phyloP scores from a whole-genome alignment of 2,329 filamentous ascomycete species.

The Fusarium sulawesiense region DNA sequence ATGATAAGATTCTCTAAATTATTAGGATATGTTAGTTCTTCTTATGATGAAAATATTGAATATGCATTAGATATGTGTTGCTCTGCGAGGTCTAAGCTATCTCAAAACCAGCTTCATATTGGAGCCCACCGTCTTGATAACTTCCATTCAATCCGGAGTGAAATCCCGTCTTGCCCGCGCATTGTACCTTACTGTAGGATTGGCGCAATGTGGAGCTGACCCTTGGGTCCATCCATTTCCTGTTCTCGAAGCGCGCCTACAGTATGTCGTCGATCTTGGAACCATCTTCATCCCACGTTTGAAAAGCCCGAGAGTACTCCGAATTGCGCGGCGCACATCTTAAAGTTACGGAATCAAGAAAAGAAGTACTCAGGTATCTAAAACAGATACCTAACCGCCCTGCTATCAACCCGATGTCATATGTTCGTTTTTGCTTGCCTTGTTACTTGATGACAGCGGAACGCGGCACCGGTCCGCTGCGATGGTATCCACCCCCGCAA shows the following conservation, averaged over 20 bases:
- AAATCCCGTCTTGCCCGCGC: slow-evolving; percentile 14
- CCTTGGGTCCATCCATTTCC: background rate
- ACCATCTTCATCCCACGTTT: background rate
- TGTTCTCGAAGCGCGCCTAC: slow-evolving; percentile 7
- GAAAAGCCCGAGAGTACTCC: slow-evolving; percentile 30
- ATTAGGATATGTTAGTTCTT: background rate
- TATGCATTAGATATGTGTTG: background rate
- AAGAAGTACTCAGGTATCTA: background rate
- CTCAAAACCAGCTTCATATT: background rate
- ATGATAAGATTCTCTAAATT: background rate
- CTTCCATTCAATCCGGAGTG: slow-evolving; percentile 1
- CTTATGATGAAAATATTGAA: background rate
- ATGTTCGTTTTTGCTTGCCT: background rate
- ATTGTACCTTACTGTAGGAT: background rate
- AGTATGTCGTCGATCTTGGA: slow-evolving; percentile 10
- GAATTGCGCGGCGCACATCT: slow-evolving; percentile 7
- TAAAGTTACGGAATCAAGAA: background rate
- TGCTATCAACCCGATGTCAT: background rate
- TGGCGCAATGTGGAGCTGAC: slow-evolving; percentile 10
- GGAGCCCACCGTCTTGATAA: background rate
- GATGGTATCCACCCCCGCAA: slow-evolving; percentile 8
- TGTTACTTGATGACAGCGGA: slow-evolving; percentile 10
- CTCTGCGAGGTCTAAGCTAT: background rate
- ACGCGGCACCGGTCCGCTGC: slow-evolving; percentile 7
- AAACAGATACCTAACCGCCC: background rate